Base-by-base conservation (phyloP, 805 yeast species). In the Nakazawaea peltata region DNA sequence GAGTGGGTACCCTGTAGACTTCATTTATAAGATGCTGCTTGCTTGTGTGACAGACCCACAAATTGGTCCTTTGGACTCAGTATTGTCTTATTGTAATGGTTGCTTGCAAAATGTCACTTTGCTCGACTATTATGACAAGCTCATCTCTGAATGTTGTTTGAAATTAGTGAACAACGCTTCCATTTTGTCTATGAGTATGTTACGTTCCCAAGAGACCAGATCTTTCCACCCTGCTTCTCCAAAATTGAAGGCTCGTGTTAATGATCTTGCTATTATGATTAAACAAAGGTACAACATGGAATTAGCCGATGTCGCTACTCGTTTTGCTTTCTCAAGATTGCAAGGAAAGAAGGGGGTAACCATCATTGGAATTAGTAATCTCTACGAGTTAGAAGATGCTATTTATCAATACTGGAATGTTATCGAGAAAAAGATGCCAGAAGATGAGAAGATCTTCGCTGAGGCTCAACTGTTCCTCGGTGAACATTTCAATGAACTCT, bases 1-100 rank as follows among this genome's bases (percentile, higher is more conserved):
- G 25, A 77, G 92, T 12, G 97, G 96, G 0, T 87, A 85, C 49
- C 96, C 97, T 0, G 77, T 90, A 17, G 75, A 74, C 14, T 77
- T 72, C 41, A 58, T 88, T 32, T 69, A 70, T 40, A 44, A 68
- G 19, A 62, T 83, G 12, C 76, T 85, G 2, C 43, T 41, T 27
- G 40, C 46, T 34, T 59, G 66, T 28, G 55, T 51, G 2, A 37
- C 51, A 4, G 56, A 50, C 13, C 47, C 59, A 0, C 63, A 60
- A 2, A 71, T 79, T 33, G 82, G 85, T 1, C 64, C 77, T 1
- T 56, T 88, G 36, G 97, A 88, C 52, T 74, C 79, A 1, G 69
- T 86, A 1, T 60, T 90, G 44, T 78, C 88, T 22, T 88, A 88
- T 52, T 77, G 82, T 36, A 79, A 88, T 51, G 74, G 86, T 54